Base-by-base conservation (phyloP, 2,329 filamentous ascomycete species). In the Monosporascus cannonballus region DNA sequence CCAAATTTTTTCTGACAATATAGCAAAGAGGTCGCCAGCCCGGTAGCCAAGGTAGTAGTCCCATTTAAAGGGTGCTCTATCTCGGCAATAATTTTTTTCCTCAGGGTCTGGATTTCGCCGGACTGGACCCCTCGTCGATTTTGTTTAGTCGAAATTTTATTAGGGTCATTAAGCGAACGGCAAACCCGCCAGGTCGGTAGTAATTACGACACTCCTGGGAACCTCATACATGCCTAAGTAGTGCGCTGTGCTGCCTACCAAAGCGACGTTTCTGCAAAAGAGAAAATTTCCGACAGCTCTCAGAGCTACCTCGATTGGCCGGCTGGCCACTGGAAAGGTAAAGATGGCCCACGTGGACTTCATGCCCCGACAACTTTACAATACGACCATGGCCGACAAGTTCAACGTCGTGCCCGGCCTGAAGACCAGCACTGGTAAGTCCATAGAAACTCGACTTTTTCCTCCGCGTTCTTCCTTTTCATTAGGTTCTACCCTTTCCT, bases 361-460 rank as follows among this genome's bases (percentile, higher is more conserved):
- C 42, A 46, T 46, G 42, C 42, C 42, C 15, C 42, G 42, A 30
- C 42, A 46, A 27, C 42, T 46, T 30, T 22, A 46, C 24, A 46
- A 66, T 56, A 60, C 71, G 58, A 75, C 76, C 48, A 73, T 82
- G 58, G 74, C 75, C 51, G 76, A 81, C 65, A 74, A 73, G 60
- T 74, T 83, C 67, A 81, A 77, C 54, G 66, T 70, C 64, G 75
- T 84, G 42, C 80, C 81, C 3, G 81, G 75, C 34, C 69, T 84
- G 51, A 81, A 77, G 64, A 81, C 79, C 56, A 83, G 80, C 64
- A 76, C 81, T 64, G 80, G 81, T 84, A 67, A 77, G 80, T 70
- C 45, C 47, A 56, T 51, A 55, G 55, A 34, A 34, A 5, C 30
- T 34, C 30, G 54, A 47, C 54, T 54, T 55, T 54, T 47, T 49